Percentiles rank a stretch among this genome's conserved stretches.
Conservation (phyloP, 306 rosid genomes). For the Aeschynomene evenia region DNA sequence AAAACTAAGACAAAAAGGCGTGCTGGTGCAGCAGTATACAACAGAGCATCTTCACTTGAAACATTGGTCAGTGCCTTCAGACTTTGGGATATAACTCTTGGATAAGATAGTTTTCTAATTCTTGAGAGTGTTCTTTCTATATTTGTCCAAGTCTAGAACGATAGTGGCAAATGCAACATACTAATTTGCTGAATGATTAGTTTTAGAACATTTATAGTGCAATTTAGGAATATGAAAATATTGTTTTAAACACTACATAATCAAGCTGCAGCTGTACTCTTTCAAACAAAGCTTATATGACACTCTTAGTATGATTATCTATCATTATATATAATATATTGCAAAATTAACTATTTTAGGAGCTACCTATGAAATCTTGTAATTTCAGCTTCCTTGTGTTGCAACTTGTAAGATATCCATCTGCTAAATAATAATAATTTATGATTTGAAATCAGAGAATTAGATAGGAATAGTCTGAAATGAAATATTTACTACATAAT, state of each 20-base stretch:
- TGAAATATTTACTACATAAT: not conserved
- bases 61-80: slow-evolving; percentile 63
- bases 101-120: not conserved
- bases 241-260: not conserved
- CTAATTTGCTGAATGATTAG: not conserved
- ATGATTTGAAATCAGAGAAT: slow-evolving; percentile 4
- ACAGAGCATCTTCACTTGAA: slow-evolving; percentile 91
- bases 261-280: not conserved
- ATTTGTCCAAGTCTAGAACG: slow-evolving; percentile 14
- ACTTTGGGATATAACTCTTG: slow-evolving; percentile 20
- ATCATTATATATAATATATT: not conserved
- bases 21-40: slow-evolving; percentile 85
- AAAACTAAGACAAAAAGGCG: slow-evolving; percentile 84
- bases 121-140: slow-evolving; percentile 24
- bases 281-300: not conserved
- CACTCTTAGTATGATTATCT: not conserved
- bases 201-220: not conserved
- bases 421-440: slow-evolving; percentile 6
- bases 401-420: slow-evolving; percentile 23
- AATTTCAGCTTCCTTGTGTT: slow-evolving; percentile 21
- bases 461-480: slow-evolving; percentile 24
- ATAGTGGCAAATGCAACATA: not conserved
- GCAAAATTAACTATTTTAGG: not conserved
- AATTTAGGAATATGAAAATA: not conserved
- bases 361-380: slow-evolving; percentile 5